Evolutionary conservation across 2,329 filamentous ascomycete species (phyloP).

Genomic region (Neonectria coccinea): DNA sequence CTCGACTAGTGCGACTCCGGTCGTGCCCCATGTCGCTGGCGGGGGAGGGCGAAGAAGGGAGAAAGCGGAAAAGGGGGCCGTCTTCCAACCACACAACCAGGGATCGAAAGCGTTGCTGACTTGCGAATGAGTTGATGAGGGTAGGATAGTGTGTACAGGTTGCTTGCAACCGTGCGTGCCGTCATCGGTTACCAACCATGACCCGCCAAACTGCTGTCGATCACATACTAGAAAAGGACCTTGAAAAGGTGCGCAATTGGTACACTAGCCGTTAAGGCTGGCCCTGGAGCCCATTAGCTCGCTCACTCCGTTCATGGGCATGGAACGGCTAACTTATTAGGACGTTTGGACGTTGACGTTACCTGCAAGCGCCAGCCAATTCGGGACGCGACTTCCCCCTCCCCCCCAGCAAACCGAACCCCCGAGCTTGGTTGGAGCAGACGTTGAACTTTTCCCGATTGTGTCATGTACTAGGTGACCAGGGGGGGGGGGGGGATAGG

Average conservation of each 20-base stretch:
- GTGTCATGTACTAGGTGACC: slow-evolving; percentile 20
- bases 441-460: slow-evolving; percentile 29
- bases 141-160: too few species aligned
- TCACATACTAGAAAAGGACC: slow-evolving; percentile 1
- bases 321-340: background rate
- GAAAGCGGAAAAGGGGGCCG: background rate
- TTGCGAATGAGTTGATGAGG: background rate
- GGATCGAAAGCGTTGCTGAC: background rate
- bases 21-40: background rate
- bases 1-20: slow-evolving; percentile 19
- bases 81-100: slow-evolving; percentile 4
- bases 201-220: slow-evolving; percentile 4
- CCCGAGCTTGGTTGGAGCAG: slow-evolving; percentile 8
- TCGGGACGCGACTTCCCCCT: slow-evolving; percentile 28
- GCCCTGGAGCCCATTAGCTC: slow-evolving; percentile 20
- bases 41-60: background rate
- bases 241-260: slow-evolving; percentile 14
- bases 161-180: background rate
- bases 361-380: slow-evolving; percentile 28
- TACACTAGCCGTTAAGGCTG: slow-evolving; percentile 29
- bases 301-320: slow-evolving; percentile 15
- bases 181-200: slow-evolving; percentile 10
- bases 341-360: slow-evolving; percentile 10
- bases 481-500: slow-evolving; percentile 2
- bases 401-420: slow-evolving; percentile 27